Evolutionary conservation across 202 grass and related monocot genomes (phyloP), one percentile per base, ranked within the genome.

Genomic region (Panicum hallii): DNA sequence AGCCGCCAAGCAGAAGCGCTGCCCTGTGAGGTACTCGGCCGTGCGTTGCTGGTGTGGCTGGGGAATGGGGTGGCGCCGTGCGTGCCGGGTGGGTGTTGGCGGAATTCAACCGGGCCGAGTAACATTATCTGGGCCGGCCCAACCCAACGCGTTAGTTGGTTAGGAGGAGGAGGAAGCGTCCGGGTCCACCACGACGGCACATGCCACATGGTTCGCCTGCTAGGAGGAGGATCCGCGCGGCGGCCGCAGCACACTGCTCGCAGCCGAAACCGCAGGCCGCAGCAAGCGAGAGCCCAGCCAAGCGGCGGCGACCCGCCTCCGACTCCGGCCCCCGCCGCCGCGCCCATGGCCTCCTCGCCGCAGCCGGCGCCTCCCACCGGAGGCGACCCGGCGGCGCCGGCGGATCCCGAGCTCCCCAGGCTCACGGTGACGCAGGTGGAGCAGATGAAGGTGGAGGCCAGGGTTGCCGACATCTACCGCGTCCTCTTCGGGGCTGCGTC

Each of bases 401-500:
- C 16, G 65, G 79, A 77, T 77, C 54, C 74, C 12, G 79, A 87
- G 74, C 60, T 80, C 28, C 88, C 84, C 34, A 82, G 72, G 78
- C 84, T 89, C 75, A 98, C 96, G 34, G 85, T 87, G 86, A 92
- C 91, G 62, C 91, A 95, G 91, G 64, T 88, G 79, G 87, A 95
- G 82, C 93, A 94, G 89, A 89, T 92, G 89, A 89, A 60, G 67
- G 93, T 98, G 70, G 93, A 95, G 84, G 64, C 71, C 41, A 88
- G 81, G 77, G 91, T 95, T 63, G 84, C 55, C 62, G 86, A 91
- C 78, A 92, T 98, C 86, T 98, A 95, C 84, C 73, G 88, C 44
- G 46, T 87, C 50, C 83, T 99, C 79, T 63, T 68, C 43, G 90
- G 74, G 15, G 87, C 82, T 63, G 67, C 75, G 72, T 91, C 86